A percentile compares a stretch with the other conserved stretches of the same genome.
Evolutionary conservation across 345 rosid genomes (phyloP).

Genomic region (Populus simonii): DNA sequence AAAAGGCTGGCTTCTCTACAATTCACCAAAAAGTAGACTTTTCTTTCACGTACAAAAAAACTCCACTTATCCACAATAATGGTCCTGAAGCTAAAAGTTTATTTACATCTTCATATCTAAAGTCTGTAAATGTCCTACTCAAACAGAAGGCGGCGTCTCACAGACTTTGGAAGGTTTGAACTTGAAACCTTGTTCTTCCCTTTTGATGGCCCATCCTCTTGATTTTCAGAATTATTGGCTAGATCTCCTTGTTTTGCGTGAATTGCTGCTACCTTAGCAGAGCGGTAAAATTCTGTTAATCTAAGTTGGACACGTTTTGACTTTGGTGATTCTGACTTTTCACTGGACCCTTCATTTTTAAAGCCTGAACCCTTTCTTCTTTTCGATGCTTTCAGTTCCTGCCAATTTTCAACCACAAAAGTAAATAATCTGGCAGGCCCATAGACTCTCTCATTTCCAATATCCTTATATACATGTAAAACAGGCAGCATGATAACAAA

Average conservation of each 20-base stretch:
- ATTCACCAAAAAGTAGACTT: not conserved
- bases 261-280: slow-evolving; percentile 41
- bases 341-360: slow-evolving; percentile 28
- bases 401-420: slow-evolving; percentile 22
- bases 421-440: slow-evolving; percentile 9
- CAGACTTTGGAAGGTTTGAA: slow-evolving; percentile 59
- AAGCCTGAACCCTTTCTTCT: slow-evolving; percentile 38
- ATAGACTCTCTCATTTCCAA: slow-evolving; percentile 10
- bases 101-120: not conserved
- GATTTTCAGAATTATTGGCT: slow-evolving; percentile 13
- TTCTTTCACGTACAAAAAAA: not conserved
- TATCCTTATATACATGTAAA: not conserved
- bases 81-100: not conserved
- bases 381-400: slow-evolving; percentile 50
- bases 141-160: slow-evolving; percentile 41
- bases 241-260: slow-evolving; percentile 30
- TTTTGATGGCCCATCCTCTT: slow-evolving; percentile 27
- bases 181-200: slow-evolving; percentile 50
- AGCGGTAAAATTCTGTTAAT: slow-evolving; percentile 72
- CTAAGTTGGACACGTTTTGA: slow-evolving; percentile 54
- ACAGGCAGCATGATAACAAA: not conserved
- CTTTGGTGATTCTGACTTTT: slow-evolving; percentile 36
- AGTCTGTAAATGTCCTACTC: slow-evolving; percentile 8
- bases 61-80: not conserved
- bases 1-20: not conserved